Conservation (phyloP, 176 grass and related monocot species). For the Raddia guianensis region DNA sequence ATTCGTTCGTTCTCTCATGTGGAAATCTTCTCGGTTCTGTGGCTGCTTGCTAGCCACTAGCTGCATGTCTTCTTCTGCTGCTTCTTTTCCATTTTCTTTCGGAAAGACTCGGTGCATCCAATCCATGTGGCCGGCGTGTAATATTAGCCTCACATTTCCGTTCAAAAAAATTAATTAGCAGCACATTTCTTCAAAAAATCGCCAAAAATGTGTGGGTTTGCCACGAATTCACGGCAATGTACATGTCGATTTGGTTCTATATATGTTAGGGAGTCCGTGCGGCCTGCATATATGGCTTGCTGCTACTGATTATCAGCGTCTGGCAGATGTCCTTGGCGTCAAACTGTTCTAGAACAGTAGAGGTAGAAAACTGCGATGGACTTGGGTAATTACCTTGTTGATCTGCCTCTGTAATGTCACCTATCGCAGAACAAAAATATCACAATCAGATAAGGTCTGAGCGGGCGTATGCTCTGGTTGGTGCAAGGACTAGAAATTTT, state of each 20-base stretch:
- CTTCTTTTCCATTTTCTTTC: not conserved
- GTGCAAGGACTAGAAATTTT: no score
- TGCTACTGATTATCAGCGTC: not conserved
- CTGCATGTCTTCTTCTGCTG: not conserved
- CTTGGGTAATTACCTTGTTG: not conserved
- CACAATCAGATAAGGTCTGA: not conserved
- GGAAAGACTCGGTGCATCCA: not conserved
- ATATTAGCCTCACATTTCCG: not conserved
- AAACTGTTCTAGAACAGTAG: slow-evolving; percentile 2
- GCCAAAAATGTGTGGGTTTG: not conserved
- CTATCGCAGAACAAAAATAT: not conserved
- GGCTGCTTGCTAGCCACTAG: not conserved
- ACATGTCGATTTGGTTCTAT: not conserved
- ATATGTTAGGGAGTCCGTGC: not conserved
- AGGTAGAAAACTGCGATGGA: not conserved
- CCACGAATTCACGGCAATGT: not conserved
- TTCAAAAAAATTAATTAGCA: not conserved
- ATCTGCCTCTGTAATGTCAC: not conserved
- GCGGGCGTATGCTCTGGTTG: no score
- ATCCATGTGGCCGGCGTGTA: not conserved
- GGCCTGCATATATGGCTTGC: not conserved
- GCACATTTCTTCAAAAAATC: not conserved
- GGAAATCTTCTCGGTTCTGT: slow-evolving; percentile 11
- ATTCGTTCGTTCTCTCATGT: not conserved
- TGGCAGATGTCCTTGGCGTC: not conserved